Evolutionary conservation across 2,329 filamentous ascomycete species (phyloP).

Genomic region (Trichoderma asperellum): DNA sequence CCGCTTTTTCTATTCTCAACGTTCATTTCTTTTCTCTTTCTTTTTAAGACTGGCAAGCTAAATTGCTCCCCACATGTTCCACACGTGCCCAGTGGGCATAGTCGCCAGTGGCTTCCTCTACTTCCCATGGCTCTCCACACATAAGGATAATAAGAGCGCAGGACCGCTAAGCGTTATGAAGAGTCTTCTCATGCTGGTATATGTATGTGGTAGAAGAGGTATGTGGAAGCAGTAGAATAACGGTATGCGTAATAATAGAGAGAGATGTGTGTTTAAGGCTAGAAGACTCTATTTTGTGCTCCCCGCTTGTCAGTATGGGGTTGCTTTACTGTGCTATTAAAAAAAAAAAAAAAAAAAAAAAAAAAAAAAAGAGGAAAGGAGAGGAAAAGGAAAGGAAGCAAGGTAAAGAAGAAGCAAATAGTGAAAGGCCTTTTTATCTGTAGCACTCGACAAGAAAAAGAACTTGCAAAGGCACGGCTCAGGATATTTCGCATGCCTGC

Average conservation of each 20-base stretch:
- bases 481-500: not conserved
- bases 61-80: not conserved
- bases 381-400: too few species aligned
- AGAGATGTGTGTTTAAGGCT: not conserved
- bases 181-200: not conserved
- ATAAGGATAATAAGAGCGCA: not conserved
- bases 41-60: not conserved
- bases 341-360: not conserved
- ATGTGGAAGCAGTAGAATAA: too few species aligned
- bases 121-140: not conserved
- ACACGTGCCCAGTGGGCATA: not conserved
- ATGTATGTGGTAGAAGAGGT: not conserved
- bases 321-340: not conserved
- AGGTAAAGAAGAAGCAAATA: too few species aligned
- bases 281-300: not conserved
- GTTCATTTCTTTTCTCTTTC: not conserved
- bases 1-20: not conserved
- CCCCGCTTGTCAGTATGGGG: not conserved
- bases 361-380: too few species aligned
- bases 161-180: not conserved
- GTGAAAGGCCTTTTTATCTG: too few species aligned
- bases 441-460: not conserved
- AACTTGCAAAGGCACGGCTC: not conserved
- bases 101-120: not conserved
- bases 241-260: not conserved